Evolutionary conservation across 1,284 basidiomycete species (phyloP), one percentile per base, ranked within the genome.

Genomic region (Trametes hirsuta): DNA sequence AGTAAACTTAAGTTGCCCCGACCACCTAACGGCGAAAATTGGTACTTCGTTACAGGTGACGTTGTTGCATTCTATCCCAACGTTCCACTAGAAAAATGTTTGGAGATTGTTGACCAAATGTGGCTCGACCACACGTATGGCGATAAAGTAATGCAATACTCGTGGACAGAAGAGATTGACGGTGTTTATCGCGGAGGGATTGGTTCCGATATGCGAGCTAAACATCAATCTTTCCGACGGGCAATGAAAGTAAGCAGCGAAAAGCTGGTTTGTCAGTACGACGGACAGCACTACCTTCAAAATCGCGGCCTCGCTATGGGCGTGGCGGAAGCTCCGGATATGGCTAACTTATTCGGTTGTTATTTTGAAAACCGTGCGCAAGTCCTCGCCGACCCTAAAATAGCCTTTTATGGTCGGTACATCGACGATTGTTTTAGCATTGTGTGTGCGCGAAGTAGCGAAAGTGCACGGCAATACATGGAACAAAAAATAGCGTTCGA

Each of bases 11-110:
- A 14, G 6, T 37, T 50, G 3, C 55, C 47, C 6, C 1, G 4
- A 9, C 21, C 50, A 1, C 9, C 15, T 1, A 3, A n/a, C 39
- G 36, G 48, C 14, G 5, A 22, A 11, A 25, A 11, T 6, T 58
- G 49, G 48, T 58, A 44, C 22, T 6, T 58, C 9, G 55, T 58
- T 14, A 52, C 48, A 1, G 55, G 55, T 9, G 55, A 58, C 55
- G 55, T 58, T 1, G 55, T 58, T 11, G 55, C 55, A 34, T 58
- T 58, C 18, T 58, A 58, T 11, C 55, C 55, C 1, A 58, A 55
- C 11, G 36, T 55, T 35, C 53, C 53, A 35, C 25, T 55, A 4
- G 11, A 40, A 21, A 18, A 8, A 24, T 50, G 48, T 40, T 24
- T 50, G 21, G 37, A 14, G 4, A 50, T 50, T 12, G 48, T 50